Conservation (phyloP, 768 basidiomycete species). For the Boletus tylopilopsis region DNA sequence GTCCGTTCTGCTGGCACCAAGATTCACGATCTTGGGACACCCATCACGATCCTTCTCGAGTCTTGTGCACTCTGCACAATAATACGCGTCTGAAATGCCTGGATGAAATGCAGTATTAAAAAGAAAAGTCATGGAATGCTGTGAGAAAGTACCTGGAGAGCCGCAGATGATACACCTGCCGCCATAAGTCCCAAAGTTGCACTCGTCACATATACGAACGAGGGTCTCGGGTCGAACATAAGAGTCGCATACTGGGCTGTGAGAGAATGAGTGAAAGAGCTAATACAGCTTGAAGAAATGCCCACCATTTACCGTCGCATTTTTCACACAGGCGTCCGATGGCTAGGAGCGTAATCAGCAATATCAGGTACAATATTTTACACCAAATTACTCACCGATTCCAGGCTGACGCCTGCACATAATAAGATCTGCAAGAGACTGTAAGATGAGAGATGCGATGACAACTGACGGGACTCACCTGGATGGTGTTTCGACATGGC, state of each 20-base stretch:
- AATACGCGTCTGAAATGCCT: slow-evolving; percentile 99
- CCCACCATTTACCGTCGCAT: slow-evolving; percentile 98
- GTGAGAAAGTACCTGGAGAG: slow-evolving; percentile 66
- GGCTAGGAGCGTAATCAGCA: slow-evolving; percentile 44
- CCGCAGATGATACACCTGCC: slow-evolving; percentile 98
- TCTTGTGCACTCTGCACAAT: slow-evolving; percentile 96
- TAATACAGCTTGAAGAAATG: neutral
- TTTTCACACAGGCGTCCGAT: slow-evolving; percentile 98
- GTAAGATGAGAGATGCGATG: neutral
- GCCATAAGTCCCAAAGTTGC: slow-evolving; percentile 98
- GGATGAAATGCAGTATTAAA: neutral
- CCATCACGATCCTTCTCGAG: slow-evolving; percentile 97
- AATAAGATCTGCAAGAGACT: slow-evolving; percentile 68
- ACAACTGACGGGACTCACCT: slow-evolving; percentile 38
- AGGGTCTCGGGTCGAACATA: slow-evolving; percentile 98
- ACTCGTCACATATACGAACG: slow-evolving; percentile 98
- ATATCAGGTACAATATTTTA: neutral
- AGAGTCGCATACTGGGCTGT: slow-evolving; percentile 96
- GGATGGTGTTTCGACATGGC: slow-evolving; percentile 90
- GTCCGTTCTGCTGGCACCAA: slow-evolving; percentile 92
- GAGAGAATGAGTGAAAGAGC: neutral
- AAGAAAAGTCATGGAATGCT: neutral
- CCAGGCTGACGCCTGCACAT: slow-evolving; percentile 98
- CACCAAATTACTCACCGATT: slow-evolving; percentile 60
- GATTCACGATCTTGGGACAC: slow-evolving; percentile 96